Percentiles rank a stretch among this genome's conserved stretches.
phyloP scores from a whole-genome alignment of 2,329 filamentous ascomycete species.

The Calonectria hawksworthii region DNA sequence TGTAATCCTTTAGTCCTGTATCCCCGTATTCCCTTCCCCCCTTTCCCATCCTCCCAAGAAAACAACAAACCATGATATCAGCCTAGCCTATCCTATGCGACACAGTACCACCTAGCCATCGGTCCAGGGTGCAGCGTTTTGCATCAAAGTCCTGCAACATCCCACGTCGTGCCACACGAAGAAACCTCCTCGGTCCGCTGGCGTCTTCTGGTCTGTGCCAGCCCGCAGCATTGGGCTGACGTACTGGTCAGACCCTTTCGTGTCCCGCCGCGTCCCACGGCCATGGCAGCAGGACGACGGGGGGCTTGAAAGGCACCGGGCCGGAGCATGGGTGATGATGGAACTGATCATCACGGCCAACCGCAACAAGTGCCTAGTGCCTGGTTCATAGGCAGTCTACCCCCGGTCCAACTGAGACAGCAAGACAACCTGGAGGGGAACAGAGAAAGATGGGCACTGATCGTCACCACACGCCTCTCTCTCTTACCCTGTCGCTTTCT shows the following conservation, averaged over 20 bases:
- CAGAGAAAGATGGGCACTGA: background rate
- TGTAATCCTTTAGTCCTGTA: background rate
- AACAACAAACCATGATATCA: background rate
- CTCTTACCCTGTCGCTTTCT: background rate
- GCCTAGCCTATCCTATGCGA: background rate
- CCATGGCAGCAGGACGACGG: constrained; percentile 31
- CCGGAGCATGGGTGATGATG: background rate
- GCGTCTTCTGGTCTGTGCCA: background rate
- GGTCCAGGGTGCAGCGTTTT: background rate
- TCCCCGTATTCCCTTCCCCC: background rate
- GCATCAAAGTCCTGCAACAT: constrained; percentile 1
- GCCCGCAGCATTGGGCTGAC: constrained; percentile 12
- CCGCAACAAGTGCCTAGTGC: background rate
- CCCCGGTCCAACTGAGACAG: background rate
- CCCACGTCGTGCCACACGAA: background rate
- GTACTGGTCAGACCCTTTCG: constrained; percentile 24
- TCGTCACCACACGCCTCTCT: background rate
- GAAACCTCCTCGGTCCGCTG: background rate
- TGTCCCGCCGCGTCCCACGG: constrained; percentile 26
- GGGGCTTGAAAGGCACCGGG: background rate
- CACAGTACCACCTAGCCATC: background rate
- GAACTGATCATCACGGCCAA: background rate
- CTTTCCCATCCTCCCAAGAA: background rate
- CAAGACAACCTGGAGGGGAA: background rate
- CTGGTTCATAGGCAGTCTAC: background rate